Conservation (phyloP, 2,329 filamentous ascomycete genomes). For the Aspergillus novofumigatus region DNA sequence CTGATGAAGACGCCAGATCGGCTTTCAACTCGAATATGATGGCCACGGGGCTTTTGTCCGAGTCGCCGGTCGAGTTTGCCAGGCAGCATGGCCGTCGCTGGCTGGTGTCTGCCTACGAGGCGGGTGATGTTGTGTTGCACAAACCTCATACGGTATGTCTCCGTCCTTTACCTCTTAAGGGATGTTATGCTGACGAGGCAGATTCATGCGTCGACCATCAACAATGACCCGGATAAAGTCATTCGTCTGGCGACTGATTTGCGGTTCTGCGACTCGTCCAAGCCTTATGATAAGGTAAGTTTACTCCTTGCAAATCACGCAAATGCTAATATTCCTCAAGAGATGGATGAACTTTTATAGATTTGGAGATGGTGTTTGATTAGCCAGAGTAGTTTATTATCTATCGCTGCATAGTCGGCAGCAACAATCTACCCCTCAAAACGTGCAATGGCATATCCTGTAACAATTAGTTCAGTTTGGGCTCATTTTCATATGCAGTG, state of each 20-base stretch:
- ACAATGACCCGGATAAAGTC: conserved; percentile 48
- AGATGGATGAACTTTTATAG: conserved; percentile 41
- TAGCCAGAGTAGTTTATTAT: too few relatives aligned
- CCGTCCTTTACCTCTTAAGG: too few relatives aligned
- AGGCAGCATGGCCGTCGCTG: conserved; percentile 43
- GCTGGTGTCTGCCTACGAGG: conserved; percentile 52
- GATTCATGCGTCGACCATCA: conserved; percentile 57
- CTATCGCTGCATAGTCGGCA: neutral
- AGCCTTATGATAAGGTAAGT: conserved; percentile 47
- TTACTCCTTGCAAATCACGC: neutral
- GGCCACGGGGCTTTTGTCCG: conserved; percentile 50
- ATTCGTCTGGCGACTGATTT: conserved; percentile 56
- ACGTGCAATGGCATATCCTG: conserved; percentile 16
- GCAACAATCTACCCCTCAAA: neutral
- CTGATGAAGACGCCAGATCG: conserved; percentile 48
- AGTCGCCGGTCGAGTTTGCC: conserved; percentile 46
- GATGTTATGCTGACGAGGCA: conserved; percentile 17
- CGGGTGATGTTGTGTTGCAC: conserved; percentile 48
- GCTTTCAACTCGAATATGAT: conserved; percentile 61
- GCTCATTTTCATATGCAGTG: too few relatives aligned
- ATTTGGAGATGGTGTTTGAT: conserved; percentile 32
- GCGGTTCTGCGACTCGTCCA: conserved; percentile 51
- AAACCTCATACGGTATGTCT: conserved; percentile 34
- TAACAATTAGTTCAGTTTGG: neutral
- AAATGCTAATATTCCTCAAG: conserved; percentile 8